Percentiles rank a stretch among this genome's conserved stretches.
phyloP scores from a whole-genome alignment of 148 eudicot species.

The Camellia lanceoleosa region DNA sequence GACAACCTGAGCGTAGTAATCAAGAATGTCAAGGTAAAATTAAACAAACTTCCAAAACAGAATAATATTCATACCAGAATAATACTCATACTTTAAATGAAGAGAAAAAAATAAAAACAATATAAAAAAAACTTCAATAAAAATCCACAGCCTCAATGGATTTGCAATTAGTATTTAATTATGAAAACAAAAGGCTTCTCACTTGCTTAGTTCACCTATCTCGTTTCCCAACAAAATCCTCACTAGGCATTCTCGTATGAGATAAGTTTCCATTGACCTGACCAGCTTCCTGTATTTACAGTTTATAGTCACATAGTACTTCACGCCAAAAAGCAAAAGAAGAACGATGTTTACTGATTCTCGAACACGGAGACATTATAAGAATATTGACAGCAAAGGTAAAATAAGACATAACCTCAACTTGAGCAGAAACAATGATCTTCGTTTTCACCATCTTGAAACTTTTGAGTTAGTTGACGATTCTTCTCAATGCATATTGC shows the following conservation, averaged over 20 bases:
- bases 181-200: conserved; percentile 30
- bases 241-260: conserved; percentile 17
- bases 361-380: conserved; percentile 4
- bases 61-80: not conserved
- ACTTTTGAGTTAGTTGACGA: conserved; percentile 45
- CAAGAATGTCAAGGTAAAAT: not conserved
- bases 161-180: conserved; percentile 1
- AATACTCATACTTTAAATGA: not conserved
- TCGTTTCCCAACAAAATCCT: conserved; percentile 22
- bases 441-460: conserved; percentile 39
- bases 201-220: conserved; percentile 70
- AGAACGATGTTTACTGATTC: not conserved
- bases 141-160: not conserved
- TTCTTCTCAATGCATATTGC: conserved; percentile 84
- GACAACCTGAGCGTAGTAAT: not conserved
- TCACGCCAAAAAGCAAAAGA: conserved; percentile 5
- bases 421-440: conserved; percentile 32
- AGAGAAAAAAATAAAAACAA: not conserved
- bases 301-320: conserved; percentile 5
- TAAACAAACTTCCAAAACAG: not conserved
- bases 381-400: conserved; percentile 8
- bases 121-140: not conserved
- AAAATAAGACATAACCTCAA: conserved; percentile 21
- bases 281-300: conserved; percentile 35
- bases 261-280: conserved; percentile 21